phyloP scores from a whole-genome alignment of 257 asterid species.

The Rubia yunnanensis region DNA sequence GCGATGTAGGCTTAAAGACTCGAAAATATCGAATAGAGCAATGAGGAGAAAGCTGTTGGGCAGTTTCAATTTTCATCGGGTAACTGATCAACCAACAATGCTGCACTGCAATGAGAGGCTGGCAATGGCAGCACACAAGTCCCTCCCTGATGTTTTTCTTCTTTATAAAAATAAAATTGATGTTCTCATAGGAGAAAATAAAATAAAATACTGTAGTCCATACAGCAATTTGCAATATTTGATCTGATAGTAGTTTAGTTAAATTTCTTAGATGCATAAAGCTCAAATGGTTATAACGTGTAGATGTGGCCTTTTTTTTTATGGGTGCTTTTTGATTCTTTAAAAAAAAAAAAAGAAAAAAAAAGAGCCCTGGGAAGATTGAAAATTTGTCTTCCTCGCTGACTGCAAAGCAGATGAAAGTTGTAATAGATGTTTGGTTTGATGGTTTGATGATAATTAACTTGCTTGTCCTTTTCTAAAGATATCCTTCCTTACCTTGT shows the following conservation, averaged over 20 bases:
- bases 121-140: not conserved
- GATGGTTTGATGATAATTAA: no score
- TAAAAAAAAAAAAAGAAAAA: no score
- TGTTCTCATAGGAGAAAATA: no score
- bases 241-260: not conserved
- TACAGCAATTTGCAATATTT: not conserved
- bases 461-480: no score
- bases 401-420: no score
- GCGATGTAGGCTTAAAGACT: not conserved
- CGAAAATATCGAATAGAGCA: conserved; percentile 3
- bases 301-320: not conserved
- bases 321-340: not conserved
- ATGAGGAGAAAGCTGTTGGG: not conserved
- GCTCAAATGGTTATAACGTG: not conserved
- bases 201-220: no score
- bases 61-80: not conserved
- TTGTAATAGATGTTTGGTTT: no score
- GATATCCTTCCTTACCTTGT: no score
- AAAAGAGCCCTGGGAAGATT: no score
- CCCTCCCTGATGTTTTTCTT: not conserved
- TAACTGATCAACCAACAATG: not conserved
- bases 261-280: not conserved
- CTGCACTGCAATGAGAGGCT: not conserved
- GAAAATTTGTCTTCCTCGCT: no score
- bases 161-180: no score